phyloP scores from a whole-genome alignment of 768 basidiomycete genomes.

The Amanita rimosa region DNA sequence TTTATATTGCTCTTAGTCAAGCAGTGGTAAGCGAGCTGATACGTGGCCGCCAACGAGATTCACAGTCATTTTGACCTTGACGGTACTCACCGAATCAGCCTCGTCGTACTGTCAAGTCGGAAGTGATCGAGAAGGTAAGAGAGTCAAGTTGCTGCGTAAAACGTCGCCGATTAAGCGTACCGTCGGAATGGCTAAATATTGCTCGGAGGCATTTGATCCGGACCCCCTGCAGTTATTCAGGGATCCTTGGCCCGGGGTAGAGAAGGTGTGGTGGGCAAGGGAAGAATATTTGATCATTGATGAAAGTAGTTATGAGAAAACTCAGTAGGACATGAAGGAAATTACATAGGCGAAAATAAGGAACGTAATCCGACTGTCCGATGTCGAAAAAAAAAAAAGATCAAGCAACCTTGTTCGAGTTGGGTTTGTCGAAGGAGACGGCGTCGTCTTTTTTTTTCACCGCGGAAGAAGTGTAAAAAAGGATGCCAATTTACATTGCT shows the following conservation, averaged over 20 bases:
- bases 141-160: background rate
- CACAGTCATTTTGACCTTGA: conserved; percentile 44
- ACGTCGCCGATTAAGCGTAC: background rate
- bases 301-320: no score
- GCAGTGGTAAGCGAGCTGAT: background rate
- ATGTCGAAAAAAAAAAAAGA: no score
- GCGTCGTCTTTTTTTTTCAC: conserved; percentile 36
- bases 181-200: conserved; percentile 46
- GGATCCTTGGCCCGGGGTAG: conserved; percentile 34
- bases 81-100: conserved; percentile 28
- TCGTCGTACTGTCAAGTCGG: conserved; percentile 37
- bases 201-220: conserved; percentile 42
- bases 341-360: conserved; percentile 42
- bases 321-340: conserved; percentile 33
- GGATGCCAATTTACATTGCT: background rate
- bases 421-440: conserved; percentile 22
- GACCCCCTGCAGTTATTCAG: conserved; percentile 34
- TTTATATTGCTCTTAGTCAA: background rate
- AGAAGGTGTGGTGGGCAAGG: conserved; percentile 46
- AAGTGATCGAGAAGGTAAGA: conserved; percentile 32
- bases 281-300: conserved; percentile 45
- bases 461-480: conserved; percentile 28
- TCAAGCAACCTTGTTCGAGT: conserved; percentile 20
- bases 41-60: conserved; percentile 17
- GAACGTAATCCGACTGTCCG: conserved; percentile 33